Base-by-base conservation (phyloP, 2,329 filamentous ascomycete species). In the Trichoderma sp. region DNA sequence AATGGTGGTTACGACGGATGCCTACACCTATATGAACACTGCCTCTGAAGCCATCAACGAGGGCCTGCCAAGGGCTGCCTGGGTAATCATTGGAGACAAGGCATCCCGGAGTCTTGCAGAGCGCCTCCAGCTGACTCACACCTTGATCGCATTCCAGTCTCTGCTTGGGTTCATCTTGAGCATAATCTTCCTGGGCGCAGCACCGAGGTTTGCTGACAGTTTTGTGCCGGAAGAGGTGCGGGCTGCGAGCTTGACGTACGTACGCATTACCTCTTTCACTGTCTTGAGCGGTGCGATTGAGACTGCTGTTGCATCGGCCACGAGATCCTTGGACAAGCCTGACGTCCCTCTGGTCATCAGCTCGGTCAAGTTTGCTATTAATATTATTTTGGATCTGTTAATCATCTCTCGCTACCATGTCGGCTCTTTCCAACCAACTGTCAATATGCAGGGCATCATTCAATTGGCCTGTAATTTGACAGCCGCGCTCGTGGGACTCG, bases 11-110 rank as follows among this genome's bases (percentile, higher is more conserved):
- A 78, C 78, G 8, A 79, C 77, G 3, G 79, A 80, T 11, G 81
- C 85, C 0, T 92, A 91, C 77, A 92, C 89, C 0, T 93, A 93
- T 76, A 91, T 93, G 70, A 84, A 86, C 24, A 85, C 88, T 0
- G 82, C 92, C 0, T 86, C 85, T 1, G 88, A 93, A 75, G 89
- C 92, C 0, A 77, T 93, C 19, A 93, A 93, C 72, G 91, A 93
- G 76, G 90, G 91, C 0, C 85, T 93, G 0, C 90, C 90, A 0
- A 84, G 90, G 27, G 88, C 89, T 0, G 84, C 89, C 0, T 93
- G 88, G 87, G 82, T 89, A 6, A 84, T 91, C 68, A 92, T 93
- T 68, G 90, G 89, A 8, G 89, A 93, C 77, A 84, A 84, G 33
- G 78, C 86, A 0, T 87, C 85, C 0, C 84, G 89, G 1, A 80